phyloP scores from a whole-genome alignment of 352 stramenopile species.

The Phytophthora crassamura region DNA sequence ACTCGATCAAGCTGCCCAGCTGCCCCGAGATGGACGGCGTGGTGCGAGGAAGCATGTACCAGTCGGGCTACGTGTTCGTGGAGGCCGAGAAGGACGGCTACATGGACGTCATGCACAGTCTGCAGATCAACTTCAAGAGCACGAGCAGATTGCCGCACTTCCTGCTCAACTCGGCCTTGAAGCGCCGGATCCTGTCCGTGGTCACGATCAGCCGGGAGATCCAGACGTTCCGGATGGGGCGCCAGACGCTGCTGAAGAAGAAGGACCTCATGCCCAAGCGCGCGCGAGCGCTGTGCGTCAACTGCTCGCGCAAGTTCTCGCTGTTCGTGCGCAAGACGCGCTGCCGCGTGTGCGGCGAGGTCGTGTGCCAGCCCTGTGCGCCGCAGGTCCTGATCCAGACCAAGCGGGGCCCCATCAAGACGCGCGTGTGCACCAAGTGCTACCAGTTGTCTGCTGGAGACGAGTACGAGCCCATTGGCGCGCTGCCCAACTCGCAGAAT shows the following conservation, averaged over 20 bases:
- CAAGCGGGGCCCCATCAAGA: constrained; percentile 46
- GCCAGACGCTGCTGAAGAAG: constrained; percentile 66
- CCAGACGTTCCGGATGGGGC: constrained; percentile 58
- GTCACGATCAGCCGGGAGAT: constrained; percentile 75
- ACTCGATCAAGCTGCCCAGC: constrained; percentile 82
- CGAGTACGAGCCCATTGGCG: constrained; percentile 39
- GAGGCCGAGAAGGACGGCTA: constrained; percentile 77
- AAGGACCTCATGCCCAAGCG: constrained; percentile 78
- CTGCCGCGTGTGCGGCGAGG: constrained; percentile 76
- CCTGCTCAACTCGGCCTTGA: constrained; percentile 68
- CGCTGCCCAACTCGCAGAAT: constrained; percentile 17
- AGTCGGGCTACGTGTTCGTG: constrained; percentile 83
- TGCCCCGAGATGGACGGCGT: constrained; percentile 76
- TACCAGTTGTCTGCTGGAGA: constrained; percentile 43
- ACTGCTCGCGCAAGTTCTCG: constrained; percentile 74
- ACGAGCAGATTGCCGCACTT: constrained; percentile 68
- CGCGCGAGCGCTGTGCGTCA: constrained; percentile 54
- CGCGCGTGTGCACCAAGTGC: constrained; percentile 67
- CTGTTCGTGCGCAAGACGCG: constrained; percentile 76
- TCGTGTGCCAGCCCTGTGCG: constrained; percentile 77
- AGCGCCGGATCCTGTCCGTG: constrained; percentile 68
- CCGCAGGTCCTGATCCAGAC: constrained; percentile 59
- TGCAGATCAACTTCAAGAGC: constrained; percentile 89
- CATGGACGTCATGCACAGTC: constrained; percentile 87
- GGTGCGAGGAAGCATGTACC: constrained; percentile 83